phyloP scores from a whole-genome alignment of 2,329 filamentous ascomycete species.

The Ceratocystis cubensis region DNA sequence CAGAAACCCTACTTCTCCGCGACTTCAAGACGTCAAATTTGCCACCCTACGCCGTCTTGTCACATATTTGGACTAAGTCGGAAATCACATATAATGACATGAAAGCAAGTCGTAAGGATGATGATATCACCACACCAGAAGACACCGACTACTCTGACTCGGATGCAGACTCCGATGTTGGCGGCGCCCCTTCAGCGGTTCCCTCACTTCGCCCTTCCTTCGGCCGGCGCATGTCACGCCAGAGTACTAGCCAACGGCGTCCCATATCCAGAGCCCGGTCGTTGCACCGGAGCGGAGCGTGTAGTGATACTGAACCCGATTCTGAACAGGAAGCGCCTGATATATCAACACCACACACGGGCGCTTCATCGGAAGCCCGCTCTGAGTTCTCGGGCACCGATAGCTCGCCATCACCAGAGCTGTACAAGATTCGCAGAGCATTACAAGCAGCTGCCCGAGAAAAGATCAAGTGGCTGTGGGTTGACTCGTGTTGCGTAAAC shows the following conservation, averaged over 20 bases:
- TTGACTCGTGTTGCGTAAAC: conserved; percentile 28
- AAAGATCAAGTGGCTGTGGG: conserved; percentile 25
- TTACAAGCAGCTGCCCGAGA: conserved; percentile 19
- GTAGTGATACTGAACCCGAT: conserved; percentile 16
- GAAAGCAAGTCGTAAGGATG: conserved; percentile 5
- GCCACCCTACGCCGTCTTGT: conserved; percentile 19
- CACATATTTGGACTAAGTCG: conserved; percentile 14
- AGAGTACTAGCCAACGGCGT: background rate
- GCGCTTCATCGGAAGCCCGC: conserved; percentile 11
- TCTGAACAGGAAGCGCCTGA: background rate
- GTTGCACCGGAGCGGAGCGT: conserved; percentile 10
- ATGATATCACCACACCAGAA: conserved; percentile 11
- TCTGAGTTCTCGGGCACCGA: conserved; percentile 6
- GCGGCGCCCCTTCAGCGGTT: background rate
- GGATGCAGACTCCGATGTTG: conserved; percentile 1
- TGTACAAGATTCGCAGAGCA: conserved; percentile 17
- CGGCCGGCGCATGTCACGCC: conserved; percentile 2
- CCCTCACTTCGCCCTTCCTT: conserved; percentile 6
- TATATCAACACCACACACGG: conserved; percentile 14
- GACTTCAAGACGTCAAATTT: conserved; percentile 13
- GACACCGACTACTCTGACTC: conserved; percentile 13
- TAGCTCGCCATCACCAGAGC: conserved; percentile 14
- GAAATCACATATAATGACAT: conserved; percentile 19
- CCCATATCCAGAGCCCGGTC: conserved; percentile 5
- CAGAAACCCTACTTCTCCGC: conserved; percentile 16